Evolutionary conservation across 2,329 filamentous ascomycete species (phyloP).

Genomic region (Rhynchosporium agropyri): DNA sequence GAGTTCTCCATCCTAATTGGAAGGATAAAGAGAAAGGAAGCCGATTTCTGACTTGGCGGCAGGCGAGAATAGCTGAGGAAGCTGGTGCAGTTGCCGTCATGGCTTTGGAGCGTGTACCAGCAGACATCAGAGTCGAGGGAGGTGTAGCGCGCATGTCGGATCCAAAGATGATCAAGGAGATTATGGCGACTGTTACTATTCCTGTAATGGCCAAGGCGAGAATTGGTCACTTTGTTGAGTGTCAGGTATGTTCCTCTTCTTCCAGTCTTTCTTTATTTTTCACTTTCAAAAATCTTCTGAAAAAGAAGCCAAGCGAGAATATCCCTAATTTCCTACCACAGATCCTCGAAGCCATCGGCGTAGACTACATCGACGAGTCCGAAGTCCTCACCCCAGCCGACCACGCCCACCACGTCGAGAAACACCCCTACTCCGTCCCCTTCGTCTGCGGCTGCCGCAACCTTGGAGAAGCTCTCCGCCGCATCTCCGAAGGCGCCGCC

Average conservation of each 20-base stretch:
- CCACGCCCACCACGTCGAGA: constrained; percentile 87
- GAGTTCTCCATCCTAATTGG: constrained; percentile 28
- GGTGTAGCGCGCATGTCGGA: constrained; percentile 98
- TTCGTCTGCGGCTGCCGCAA: constrained; percentile 98
- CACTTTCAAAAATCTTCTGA: not conserved
- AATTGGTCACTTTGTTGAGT: constrained; percentile 98
- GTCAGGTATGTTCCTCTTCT: constrained; percentile 59
- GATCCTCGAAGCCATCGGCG: constrained; percentile 91
- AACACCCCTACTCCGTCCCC: constrained; percentile 77
- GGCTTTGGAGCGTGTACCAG: constrained; percentile 96
- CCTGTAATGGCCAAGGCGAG: constrained; percentile 99
- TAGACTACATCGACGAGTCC: constrained; percentile 98
- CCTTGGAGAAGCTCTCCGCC: constrained; percentile 86
- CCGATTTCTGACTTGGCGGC: constrained; percentile 25
- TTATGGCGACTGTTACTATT: constrained; percentile 92
- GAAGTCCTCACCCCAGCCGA: constrained; percentile 97
- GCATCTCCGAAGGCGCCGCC: constrained; percentile 90
- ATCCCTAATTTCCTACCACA: constrained; percentile 43
- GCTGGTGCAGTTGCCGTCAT: constrained; percentile 96
- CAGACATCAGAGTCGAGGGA: constrained; percentile 89
- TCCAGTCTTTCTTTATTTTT: not conserved
- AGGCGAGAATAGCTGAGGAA: constrained; percentile 96
- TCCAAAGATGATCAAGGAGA: constrained; percentile 90
- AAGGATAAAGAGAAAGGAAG: not conserved
- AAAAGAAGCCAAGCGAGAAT: not conserved